Evolutionary conservation across 2,329 filamentous ascomycete genomes (phyloP).

Genomic region (Pochonia chlamydosporia): DNA sequence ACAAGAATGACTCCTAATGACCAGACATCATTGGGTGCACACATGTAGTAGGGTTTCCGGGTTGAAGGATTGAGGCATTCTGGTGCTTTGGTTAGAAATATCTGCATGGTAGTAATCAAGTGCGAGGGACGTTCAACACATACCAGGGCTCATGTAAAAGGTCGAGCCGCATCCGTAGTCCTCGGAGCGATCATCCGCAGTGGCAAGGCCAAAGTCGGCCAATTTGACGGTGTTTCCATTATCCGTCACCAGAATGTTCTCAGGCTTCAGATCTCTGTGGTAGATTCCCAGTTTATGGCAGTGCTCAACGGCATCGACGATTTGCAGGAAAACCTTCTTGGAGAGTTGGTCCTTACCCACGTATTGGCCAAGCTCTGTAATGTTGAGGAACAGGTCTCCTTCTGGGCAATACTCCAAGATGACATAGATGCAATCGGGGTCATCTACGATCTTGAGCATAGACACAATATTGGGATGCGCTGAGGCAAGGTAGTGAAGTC

Average conservation of each 20-base stretch:
- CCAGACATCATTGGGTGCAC: constrained; percentile 95
- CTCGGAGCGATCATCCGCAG: constrained; percentile 73
- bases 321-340: constrained; percentile 85
- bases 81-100: constrained; percentile 34
- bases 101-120: constrained; percentile 5
- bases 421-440: constrained; percentile 88
- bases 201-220: constrained; percentile 95
- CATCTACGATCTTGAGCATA: constrained; percentile 88
- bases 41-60: constrained; percentile 75
- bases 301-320: constrained; percentile 92
- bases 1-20: constrained; percentile 96
- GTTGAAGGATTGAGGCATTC: constrained; percentile 82
- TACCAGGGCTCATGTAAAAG: constrained; percentile 99
- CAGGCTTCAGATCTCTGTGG: constrained; percentile 95
- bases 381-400: constrained; percentile 94
- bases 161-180: constrained; percentile 98
- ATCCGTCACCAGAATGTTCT: constrained; percentile 93
- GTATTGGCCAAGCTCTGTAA: constrained; percentile 91
- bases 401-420: constrained; percentile 96
- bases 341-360: constrained; percentile 86
- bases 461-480: constrained; percentile 90
- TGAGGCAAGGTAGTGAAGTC: constrained; percentile 83
- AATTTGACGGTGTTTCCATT: constrained; percentile 86
- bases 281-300: constrained; percentile 93
- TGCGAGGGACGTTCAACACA: constrained; percentile 23